Conservation (phyloP, 108 stramenopile genomes). For the Skeletonema marinoi region DNA sequence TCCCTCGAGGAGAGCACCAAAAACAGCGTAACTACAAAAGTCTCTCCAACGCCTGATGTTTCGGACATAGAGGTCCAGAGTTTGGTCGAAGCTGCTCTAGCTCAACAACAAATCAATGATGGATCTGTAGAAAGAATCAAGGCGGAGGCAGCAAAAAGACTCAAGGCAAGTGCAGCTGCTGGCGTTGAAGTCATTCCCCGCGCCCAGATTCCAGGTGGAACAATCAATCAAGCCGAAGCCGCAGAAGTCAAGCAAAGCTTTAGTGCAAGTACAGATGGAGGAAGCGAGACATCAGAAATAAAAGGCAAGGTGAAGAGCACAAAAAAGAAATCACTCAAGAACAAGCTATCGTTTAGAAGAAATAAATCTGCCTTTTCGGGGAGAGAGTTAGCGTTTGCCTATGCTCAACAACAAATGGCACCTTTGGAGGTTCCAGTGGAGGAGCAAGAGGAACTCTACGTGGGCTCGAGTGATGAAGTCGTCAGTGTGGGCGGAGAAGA, state of each 20-base stretch:
- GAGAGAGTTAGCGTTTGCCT: background rate
- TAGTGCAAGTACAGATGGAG: background rate
- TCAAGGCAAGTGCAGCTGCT: too few relatives aligned
- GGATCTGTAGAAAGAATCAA: background rate
- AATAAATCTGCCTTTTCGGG: background rate
- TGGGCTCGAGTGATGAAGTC: background rate
- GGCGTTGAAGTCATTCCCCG: too few relatives aligned
- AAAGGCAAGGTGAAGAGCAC: background rate
- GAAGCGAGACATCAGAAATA: background rate
- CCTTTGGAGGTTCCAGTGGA: background rate
- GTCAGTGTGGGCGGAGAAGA: background rate
- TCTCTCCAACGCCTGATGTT: too few relatives aligned
- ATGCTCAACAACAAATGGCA: background rate
- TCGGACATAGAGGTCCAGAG: too few relatives aligned
- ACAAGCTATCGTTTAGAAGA: background rate
- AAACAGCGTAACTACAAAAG: background rate
- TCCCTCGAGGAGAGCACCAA: background rate
- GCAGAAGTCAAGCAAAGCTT: background rate
- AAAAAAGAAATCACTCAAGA: background rate
- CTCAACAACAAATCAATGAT: background rate
- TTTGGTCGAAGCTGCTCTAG: too few relatives aligned
- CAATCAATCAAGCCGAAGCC: background rate
- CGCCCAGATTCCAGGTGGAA: too few relatives aligned
- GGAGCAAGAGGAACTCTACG: background rate
- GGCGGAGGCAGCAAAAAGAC: background rate